Percentiles rank a stretch among this genome's conserved stretches.
These are phyloP conservation scores for Cercospora citrullina DNA, from an alignment of 2,329 filamentous ascomycete genomes.

Conservation along the genomic window DNA sequence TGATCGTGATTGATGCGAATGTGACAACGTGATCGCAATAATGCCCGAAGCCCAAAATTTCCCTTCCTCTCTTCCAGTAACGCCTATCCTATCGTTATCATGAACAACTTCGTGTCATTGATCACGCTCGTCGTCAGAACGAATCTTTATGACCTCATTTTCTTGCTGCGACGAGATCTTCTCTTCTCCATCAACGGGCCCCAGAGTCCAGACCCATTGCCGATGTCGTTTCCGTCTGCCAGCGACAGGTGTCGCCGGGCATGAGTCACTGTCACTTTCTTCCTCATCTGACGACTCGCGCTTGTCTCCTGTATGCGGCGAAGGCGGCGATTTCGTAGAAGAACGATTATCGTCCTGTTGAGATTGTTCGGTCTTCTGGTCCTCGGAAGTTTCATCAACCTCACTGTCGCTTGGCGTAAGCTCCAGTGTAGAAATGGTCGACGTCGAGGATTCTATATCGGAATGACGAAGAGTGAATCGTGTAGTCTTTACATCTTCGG, in stretches of 20 bases:
- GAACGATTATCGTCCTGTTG: conserved; percentile 5
- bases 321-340: neutral
- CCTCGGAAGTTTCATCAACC: conserved; percentile 5
- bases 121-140: neutral
- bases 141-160: neutral
- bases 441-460: conserved; percentile 50
- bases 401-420: conserved; percentile 24
- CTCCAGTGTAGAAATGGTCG: conserved; percentile 36
- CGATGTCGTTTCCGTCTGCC: conserved; percentile 55
- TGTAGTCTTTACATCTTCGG: conserved; percentile 60
- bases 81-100: neutral
- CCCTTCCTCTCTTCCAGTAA: neutral
- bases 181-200: neutral
- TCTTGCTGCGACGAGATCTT: neutral
- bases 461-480: conserved; percentile 58
- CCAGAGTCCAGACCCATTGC: conserved; percentile 60
- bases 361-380: neutral
- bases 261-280: conserved; percentile 45
- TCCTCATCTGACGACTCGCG: conserved; percentile 53
- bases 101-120: neutral
- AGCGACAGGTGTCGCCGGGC: conserved; percentile 55
- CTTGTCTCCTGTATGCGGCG: conserved; percentile 41
- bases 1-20: neutral
- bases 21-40: neutral
- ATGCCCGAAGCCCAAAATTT: neutral